Percentiles rank a stretch among this genome's conserved stretches.
Evolutionary conservation across 1,284 basidiomycete species (phyloP).

Genomic region (Rhodotorula sp.): DNA sequence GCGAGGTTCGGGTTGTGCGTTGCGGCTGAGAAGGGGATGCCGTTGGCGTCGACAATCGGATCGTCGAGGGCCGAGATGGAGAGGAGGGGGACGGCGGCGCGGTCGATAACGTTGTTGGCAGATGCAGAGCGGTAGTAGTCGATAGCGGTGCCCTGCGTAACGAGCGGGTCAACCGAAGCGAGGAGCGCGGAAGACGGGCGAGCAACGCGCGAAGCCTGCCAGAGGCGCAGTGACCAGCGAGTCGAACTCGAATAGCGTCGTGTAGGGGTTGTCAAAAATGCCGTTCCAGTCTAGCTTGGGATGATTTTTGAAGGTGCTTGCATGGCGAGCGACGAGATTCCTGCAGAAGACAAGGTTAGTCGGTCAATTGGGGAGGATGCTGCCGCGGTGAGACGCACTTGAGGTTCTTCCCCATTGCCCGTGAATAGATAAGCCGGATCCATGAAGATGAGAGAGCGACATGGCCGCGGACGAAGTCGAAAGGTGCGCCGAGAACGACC

Average conservation of each 20-base stretch:
- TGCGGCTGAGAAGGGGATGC: constrained; percentile 52
- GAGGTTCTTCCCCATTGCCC: constrained; percentile 46
- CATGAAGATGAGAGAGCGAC: constrained; percentile 37
- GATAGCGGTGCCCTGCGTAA: constrained; percentile 59
- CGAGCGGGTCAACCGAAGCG: constrained; percentile 38
- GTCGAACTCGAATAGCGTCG: constrained; percentile 54
- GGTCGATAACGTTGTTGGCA: constrained; percentile 41
- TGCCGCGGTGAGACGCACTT: constrained; percentile 13
- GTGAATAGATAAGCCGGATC: constrained; percentile 40
- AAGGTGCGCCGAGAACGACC: constrained; percentile 77
- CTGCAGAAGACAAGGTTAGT: constrained; percentile 11
- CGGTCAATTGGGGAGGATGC: not conserved
- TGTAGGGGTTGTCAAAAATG: constrained; percentile 40
- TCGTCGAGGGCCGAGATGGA: constrained; percentile 89
- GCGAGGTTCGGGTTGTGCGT: constrained; percentile 64
- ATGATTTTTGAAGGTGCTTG: constrained; percentile 40
- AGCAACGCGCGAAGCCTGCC: constrained; percentile 63
- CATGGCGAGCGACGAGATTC: constrained; percentile 66
- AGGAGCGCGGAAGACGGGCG: not conserved
- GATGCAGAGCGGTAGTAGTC: constrained; percentile 68
- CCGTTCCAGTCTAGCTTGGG: constrained; percentile 41
- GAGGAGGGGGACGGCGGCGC: constrained; percentile 57
- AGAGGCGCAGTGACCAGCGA: constrained; percentile 67
- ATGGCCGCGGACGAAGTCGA: constrained; percentile 64
- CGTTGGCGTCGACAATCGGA: constrained; percentile 64